Conservation (phyloP, 352 stramenopile genomes). For the Lagenidium sp. region DNA sequence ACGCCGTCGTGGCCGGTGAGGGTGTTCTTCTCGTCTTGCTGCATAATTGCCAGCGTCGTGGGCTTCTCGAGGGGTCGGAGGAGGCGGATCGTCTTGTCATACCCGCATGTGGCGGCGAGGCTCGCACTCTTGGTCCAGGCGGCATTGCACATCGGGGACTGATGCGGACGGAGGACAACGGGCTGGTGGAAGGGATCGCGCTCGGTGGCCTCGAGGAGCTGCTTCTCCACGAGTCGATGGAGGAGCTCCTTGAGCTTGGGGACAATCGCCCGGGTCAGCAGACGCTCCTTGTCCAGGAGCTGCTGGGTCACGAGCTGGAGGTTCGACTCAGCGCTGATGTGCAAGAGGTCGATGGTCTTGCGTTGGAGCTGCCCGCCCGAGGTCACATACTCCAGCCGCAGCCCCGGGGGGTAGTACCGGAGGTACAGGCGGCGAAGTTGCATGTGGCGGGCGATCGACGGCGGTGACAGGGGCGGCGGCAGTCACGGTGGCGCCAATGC, state of each 20-base stretch:
- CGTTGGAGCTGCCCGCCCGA: conserved; percentile 23
- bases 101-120: conserved; percentile 57
- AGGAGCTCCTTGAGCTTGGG: conserved; percentile 50
- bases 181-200: conserved; percentile 19
- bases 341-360: conserved; percentile 58
- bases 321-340: conserved; percentile 64
- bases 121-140: conserved; percentile 52
- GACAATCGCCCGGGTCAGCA: conserved; percentile 33
- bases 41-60: too few species aligned
- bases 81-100: conserved; percentile 67
- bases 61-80: conserved; percentile 22
- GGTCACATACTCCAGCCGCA: conserved; percentile 58
- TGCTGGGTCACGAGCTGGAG: conserved; percentile 37
- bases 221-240: conserved; percentile 64
- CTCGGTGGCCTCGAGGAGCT: conserved; percentile 25
- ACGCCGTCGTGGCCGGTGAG: conserved; percentile 52
- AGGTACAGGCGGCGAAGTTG: conserved; percentile 56
- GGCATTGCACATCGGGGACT: conserved; percentile 65
- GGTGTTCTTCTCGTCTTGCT: conserved; percentile 13
- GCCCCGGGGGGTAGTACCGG: conserved; percentile 58
- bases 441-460: conserved; percentile 24
- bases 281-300: conserved; percentile 40
- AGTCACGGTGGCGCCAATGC: too few species aligned
- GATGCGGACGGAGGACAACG: conserved; percentile 39
- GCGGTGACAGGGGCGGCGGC: too few species aligned